Evolutionary conservation across 257 asterid genomes (phyloP), one percentile per base, ranked within the genome.

Genomic region (Fraxinus cuspidata): DNA sequence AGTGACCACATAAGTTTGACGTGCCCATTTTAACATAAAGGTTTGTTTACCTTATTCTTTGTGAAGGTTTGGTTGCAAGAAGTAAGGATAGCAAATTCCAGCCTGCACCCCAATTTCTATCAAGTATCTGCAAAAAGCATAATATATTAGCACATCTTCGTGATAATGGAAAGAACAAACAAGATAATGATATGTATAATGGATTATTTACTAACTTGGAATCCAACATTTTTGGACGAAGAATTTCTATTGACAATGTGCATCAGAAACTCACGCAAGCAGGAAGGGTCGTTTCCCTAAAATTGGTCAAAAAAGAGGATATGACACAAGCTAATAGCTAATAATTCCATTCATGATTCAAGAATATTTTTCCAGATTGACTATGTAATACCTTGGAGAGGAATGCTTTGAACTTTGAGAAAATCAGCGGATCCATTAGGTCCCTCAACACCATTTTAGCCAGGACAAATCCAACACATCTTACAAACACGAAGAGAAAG

Each of bases 21-120:
- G 38, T 71, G 35, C 28, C 49, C 69, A 77, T 70, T 38, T 66
- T 32, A 28, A 58, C 27, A 76, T 28, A 28, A 74, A 64, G 7
- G 69, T 19, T 35, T 73, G 56, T 60, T 4, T 79, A 91, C 98
- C 99, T 90, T 89, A 91, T 88, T 87, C 96, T 84, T 64, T 87
- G 86, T 66, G 94, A 88, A 49, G 97, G 85, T 83, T 89, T 92
- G 69, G 95, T 83, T 63, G 99, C 96, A 78, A 94, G 98, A 81
- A 94, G 97, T 73, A 86, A 81, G 29, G 96, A 89, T 23, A 94
- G 87, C 86, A 94, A 91, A 83, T 94, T 87, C 99, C 99, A 92
- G 81, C 99, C 99, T 1, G 98, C 96, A 83, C 99, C 99, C 97
- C 96, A 91, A 75, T 92, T 91, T 84, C 94, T 90, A 83, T 94